Percentiles rank a stretch among this genome's conserved stretches.
phyloP scores from a whole-genome alignment of 768 basidiomycete species.

The Mycena rebaudengoi region DNA sequence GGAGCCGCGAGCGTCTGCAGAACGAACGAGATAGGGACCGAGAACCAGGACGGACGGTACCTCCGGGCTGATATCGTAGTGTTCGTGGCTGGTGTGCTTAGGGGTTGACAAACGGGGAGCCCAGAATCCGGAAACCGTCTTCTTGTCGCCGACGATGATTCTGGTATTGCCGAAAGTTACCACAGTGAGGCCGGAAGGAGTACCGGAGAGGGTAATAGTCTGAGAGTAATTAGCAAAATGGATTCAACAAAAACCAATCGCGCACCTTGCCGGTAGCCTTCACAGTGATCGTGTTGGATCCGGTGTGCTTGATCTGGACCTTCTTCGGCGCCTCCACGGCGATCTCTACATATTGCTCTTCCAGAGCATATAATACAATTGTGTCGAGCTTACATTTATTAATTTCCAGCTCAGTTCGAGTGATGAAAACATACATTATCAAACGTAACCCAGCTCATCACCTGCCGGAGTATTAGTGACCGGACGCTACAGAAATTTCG shows the following conservation, averaged over 20 bases:
- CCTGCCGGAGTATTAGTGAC: conserved; percentile 25
- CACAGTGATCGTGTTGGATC: conserved; percentile 33
- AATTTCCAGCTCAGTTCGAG: not conserved
- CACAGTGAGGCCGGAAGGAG: conserved; percentile 48
- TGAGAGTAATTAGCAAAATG: too few relatives aligned
- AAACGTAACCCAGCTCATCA: conserved; percentile 52
- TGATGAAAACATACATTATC: conserved; percentile 37
- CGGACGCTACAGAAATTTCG: not conserved
- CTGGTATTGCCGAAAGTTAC: conserved; percentile 54
- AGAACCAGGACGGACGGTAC: conserved; percentile 40
- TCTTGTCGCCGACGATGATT: conserved; percentile 66
- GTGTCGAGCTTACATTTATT: conserved; percentile 41
- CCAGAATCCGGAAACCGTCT: conserved; percentile 68
- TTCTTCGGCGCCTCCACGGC: conserved; percentile 18
- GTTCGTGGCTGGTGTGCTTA: conserved; percentile 26
- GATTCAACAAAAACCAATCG: too few relatives aligned
- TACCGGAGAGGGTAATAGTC: conserved; percentile 54
- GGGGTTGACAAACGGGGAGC: conserved; percentile 55
- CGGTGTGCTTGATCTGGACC: conserved; percentile 27
- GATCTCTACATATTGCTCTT: conserved; percentile 47
- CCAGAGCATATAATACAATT: conserved; percentile 47
- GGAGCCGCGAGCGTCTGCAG: conserved; percentile 33
- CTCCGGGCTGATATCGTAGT: conserved; percentile 39
- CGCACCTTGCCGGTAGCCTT: conserved; percentile 27
- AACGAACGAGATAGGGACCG: conserved; percentile 47